These are phyloP conservation scores for Obelidium mucronatum DNA, from an alignment of 192 early-diverging fungal species.

Conservation along the genomic window DNA sequence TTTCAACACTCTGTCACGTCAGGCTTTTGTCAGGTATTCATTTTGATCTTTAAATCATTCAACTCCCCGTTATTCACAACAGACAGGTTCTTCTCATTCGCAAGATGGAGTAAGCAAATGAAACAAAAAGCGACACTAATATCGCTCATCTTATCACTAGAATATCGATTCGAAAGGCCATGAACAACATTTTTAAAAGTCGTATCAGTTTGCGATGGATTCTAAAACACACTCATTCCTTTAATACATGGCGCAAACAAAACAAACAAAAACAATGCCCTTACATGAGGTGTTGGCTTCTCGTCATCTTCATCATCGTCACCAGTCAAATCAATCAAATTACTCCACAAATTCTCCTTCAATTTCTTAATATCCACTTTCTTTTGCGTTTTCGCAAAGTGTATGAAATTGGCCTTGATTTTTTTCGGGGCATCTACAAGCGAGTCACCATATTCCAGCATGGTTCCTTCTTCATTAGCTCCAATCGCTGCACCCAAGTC, in stretches of 20 bases:
- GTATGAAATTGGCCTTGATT: conserved; percentile 60
- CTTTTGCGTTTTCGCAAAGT: conserved; percentile 89
- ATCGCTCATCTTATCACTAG: conserved; percentile 80
- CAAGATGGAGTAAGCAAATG: conserved; percentile 95
- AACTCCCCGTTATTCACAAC: conserved; percentile 62
- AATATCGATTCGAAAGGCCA: conserved; percentile 77
- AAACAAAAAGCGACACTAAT: conserved; percentile 98
- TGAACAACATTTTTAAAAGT: conserved; percentile 78
- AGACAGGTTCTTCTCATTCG: conserved; percentile 87
- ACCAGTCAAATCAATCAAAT: conserved; percentile 40
- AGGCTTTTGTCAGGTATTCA: not conserved
- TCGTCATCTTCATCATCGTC: conserved; percentile 31
- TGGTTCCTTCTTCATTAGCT: conserved; percentile 2
- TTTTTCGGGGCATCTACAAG: conserved; percentile 54
- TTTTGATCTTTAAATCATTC: conserved; percentile 34
- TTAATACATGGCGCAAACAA: not conserved
- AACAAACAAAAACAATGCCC: conserved; percentile 4
- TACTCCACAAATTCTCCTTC: conserved; percentile 97
- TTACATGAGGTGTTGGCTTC: too few species aligned
- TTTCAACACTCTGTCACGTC: too few species aligned
- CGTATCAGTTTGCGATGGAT: conserved; percentile 9
- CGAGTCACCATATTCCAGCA: conserved; percentile 52
- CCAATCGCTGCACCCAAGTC: not conserved
- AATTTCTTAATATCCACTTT: conserved; percentile 93
- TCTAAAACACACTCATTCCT: not conserved